Evolutionary conservation across 2,329 filamentous ascomycete genomes (phyloP).

Genomic region (Fusarium sp.): DNA sequence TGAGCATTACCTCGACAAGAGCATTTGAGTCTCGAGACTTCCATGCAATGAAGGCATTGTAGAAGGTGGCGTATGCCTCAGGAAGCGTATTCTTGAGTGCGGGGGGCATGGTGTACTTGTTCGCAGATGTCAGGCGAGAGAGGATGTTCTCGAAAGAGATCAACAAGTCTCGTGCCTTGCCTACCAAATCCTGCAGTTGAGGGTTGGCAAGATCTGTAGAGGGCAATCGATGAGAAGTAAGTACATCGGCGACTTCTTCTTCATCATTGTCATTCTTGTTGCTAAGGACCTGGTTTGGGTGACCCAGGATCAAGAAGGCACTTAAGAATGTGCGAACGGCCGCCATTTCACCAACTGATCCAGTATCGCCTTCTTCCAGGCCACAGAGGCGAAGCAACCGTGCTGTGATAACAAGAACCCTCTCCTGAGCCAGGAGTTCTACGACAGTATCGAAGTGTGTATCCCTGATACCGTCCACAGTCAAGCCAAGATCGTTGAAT

Average conservation of each 20-base stretch:
- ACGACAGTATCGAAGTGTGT: conserved; percentile 83
- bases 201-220: conserved; percentile 70
- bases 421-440: conserved; percentile 75
- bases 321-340: conserved; percentile 83
- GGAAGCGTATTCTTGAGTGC: conserved; percentile 74
- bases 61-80: conserved; percentile 80
- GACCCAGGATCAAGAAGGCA: conserved; percentile 84
- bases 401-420: conserved; percentile 76
- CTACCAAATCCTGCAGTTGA: conserved; percentile 79
- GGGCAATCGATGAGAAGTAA: conserved; percentile 54
- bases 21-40: conserved; percentile 85
- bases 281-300: conserved; percentile 83
- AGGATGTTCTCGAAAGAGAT: conserved; percentile 84
- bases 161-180: conserved; percentile 82
- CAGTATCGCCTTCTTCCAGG: conserved; percentile 74
- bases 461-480: conserved; percentile 78
- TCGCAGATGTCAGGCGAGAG: conserved; percentile 74
- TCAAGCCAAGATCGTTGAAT: conserved; percentile 77
- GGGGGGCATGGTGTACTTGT: conserved; percentile 77
- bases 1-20: conserved; percentile 86
- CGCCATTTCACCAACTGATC: conserved; percentile 77
- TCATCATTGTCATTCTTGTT: conserved; percentile 76
- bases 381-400: conserved; percentile 79
- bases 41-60: conserved; percentile 86
- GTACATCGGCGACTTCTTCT: conserved; percentile 65